Evolutionary conservation across 768 basidiomycete species (phyloP).

Genomic region (Serendipita sp.): DNA sequence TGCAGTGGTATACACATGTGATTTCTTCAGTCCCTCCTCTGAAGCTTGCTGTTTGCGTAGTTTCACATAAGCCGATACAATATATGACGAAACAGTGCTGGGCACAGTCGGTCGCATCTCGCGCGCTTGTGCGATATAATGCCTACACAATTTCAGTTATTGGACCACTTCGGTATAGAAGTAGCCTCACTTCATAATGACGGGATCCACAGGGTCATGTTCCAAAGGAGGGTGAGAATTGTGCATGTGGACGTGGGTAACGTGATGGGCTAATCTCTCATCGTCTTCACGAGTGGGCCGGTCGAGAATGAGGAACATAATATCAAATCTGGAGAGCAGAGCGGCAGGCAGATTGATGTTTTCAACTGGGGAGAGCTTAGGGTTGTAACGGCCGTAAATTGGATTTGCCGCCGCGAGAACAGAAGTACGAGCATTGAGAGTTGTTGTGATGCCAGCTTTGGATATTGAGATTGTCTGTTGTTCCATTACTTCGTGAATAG

Average conservation of each 20-base stretch:
- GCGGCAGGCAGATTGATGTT: constrained; percentile 99
- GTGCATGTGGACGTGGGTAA: constrained; percentile 97
- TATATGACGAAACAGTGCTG: constrained; percentile 71
- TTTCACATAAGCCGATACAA: constrained; percentile 90
- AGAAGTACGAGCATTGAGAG: constrained; percentile 91
- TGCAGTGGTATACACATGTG: constrained; percentile 88
- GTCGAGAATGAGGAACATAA: constrained; percentile 92
- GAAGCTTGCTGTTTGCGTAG: constrained; percentile 87
- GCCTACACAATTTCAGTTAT: constrained; percentile 29
- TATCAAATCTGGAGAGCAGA: constrained; percentile 86
- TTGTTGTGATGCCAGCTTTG: constrained; percentile 97
- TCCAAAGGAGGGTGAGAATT: constrained; percentile 76
- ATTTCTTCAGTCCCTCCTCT: constrained; percentile 73
- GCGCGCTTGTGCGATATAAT: constrained; percentile 89
- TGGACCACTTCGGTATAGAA: constrained; percentile 7
- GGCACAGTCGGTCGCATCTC: constrained; percentile 83
- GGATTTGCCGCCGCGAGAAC: constrained; percentile 98
- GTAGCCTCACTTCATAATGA: constrained; percentile 60
- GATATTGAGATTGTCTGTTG: constrained; percentile 99
- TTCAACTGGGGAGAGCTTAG: constrained; percentile 93
- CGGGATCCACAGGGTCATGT: constrained; percentile 69
- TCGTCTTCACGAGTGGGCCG: constrained; percentile 91
- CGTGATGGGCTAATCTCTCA: constrained; percentile 89
- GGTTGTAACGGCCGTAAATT: constrained; percentile 93
- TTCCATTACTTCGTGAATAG: constrained; percentile 99